Conservation (phyloP, 495 filamentous ascomycete species). For the Sordaria brevicollis region DNA sequence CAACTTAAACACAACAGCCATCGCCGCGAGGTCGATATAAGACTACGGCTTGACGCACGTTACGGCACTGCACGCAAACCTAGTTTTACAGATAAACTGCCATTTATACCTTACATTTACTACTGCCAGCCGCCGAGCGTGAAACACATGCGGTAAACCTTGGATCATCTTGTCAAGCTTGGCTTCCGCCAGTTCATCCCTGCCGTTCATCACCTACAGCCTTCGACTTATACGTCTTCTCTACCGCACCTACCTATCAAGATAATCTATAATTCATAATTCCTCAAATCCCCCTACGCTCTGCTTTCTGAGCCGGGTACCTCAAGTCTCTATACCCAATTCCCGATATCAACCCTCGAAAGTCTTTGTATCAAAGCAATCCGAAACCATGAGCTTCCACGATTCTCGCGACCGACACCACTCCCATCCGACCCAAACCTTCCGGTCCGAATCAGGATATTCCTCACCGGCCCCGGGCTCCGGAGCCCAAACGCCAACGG, state of each 20-base stretch:
- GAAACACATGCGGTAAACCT: neutral
- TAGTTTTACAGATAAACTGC: neutral
- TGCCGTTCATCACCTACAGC: neutral
- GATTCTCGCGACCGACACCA: slow-evolving; percentile 6
- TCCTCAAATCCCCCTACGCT: neutral
- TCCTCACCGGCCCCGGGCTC: slow-evolving; percentile 18
- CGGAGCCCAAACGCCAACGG: slow-evolving; percentile 24
- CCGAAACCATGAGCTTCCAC: slow-evolving; percentile 13
- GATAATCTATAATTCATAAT: neutral
- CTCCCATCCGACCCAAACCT: slow-evolving; percentile 13
- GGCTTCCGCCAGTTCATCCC: neutral
- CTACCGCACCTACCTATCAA: neutral
- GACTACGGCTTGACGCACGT: neutral
- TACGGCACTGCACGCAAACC: neutral
- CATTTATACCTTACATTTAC: neutral
- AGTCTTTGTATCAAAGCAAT: neutral
- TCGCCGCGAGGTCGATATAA: neutral
- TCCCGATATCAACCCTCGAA: neutral
- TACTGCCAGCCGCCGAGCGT: neutral
- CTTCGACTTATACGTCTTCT: neutral
- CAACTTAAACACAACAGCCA: neutral
- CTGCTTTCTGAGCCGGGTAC: neutral
- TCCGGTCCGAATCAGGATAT: slow-evolving; percentile 5
- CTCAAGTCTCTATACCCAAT: neutral
- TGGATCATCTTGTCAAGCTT: neutral